Conservation (phyloP, 192 early-diverging fungal species). For the Backusella mclennaniae region DNA sequence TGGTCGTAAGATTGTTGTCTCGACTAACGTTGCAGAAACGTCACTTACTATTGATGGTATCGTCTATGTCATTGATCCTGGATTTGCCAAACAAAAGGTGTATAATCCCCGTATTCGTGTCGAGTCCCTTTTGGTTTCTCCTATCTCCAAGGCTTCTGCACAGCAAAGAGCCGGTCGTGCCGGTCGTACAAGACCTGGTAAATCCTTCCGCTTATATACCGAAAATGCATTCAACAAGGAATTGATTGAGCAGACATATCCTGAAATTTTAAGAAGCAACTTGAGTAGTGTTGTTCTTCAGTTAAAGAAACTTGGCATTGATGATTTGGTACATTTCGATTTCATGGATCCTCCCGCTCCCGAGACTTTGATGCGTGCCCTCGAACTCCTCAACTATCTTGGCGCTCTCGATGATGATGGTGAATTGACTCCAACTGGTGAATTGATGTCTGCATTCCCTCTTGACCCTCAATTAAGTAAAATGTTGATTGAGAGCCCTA, state of each 20-base stretch:
- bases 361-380: constrained; percentile 96
- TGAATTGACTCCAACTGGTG: constrained; percentile 81
- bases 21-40: constrained; percentile 98
- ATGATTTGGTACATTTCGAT: constrained; percentile 98
- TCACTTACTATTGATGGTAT: constrained; percentile 98
- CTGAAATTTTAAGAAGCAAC: constrained; percentile 97
- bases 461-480: constrained; percentile 95
- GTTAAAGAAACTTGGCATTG: constrained; percentile 95
- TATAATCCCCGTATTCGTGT: constrained; percentile 98
- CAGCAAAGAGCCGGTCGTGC: constrained; percentile 98
- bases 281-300: constrained; percentile 95
- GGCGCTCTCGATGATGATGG: constrained; percentile 95
- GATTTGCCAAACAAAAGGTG: constrained; percentile 99
- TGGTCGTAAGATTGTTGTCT: constrained; percentile 96
- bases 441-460: constrained; percentile 93
- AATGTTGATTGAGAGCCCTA: constrained; percentile 84
- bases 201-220: constrained; percentile 97
- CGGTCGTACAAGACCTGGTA: constrained; percentile 96
- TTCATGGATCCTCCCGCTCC: constrained; percentile 99
- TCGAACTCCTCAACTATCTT: constrained; percentile 94
- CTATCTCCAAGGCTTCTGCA: constrained; percentile 93
- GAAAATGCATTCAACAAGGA: constrained; percentile 94
- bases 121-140: constrained; percentile 91
- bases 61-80: constrained; percentile 98
- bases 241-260: constrained; percentile 96